A percentile compares a stretch with the other conserved stretches of the same genome.
Conservation (phyloP, 805 yeast species). For the Wickerhamomyces rabaulensis region DNA sequence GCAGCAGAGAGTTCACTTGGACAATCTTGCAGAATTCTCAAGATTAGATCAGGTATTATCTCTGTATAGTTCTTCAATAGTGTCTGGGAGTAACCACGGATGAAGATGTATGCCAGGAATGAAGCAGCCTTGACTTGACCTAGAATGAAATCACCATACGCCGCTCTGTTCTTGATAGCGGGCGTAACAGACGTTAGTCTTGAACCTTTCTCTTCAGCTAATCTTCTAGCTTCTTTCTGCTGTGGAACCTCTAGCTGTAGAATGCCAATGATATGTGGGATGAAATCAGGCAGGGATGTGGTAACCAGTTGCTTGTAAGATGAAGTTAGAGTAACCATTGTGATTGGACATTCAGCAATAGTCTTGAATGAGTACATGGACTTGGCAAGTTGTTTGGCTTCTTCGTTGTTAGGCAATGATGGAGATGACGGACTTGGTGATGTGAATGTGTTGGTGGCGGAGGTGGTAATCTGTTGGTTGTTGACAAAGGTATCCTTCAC, state of each 20-base stretch:
- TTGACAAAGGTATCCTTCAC: conserved; percentile 64
- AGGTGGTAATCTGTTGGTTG: conserved; percentile 10
- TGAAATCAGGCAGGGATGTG: conserved; percentile 64
- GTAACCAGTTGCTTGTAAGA: conserved; percentile 75
- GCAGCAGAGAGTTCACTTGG: conserved; percentile 91
- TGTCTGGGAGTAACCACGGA: conserved; percentile 74
- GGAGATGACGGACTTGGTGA: conserved; percentile 37
- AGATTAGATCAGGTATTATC: conserved; percentile 80
- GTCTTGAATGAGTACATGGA: conserved; percentile 86
- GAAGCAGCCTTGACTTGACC: conserved; percentile 97
- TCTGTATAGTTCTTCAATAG: conserved; percentile 49
- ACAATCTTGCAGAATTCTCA: conserved; percentile 86
- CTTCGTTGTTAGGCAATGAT: conserved; percentile 30
- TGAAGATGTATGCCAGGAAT: conserved; percentile 84
- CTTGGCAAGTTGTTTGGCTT: conserved; percentile 48
- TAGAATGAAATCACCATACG: conserved; percentile 81
- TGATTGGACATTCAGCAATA: conserved; percentile 93
- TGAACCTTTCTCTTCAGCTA: conserved; percentile 50
- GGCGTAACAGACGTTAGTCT: conserved; percentile 70
- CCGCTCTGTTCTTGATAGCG: conserved; percentile 65
- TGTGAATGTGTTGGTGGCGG: conserved; percentile 20
- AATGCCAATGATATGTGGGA: conserved; percentile 76
- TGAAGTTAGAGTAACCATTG: conserved; percentile 88
- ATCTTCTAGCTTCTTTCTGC: conserved; percentile 62
- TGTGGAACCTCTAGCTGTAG: conserved; percentile 76